Conservation (phyloP, 768 basidiomycete species). For the Hygrocybe punicea region DNA sequence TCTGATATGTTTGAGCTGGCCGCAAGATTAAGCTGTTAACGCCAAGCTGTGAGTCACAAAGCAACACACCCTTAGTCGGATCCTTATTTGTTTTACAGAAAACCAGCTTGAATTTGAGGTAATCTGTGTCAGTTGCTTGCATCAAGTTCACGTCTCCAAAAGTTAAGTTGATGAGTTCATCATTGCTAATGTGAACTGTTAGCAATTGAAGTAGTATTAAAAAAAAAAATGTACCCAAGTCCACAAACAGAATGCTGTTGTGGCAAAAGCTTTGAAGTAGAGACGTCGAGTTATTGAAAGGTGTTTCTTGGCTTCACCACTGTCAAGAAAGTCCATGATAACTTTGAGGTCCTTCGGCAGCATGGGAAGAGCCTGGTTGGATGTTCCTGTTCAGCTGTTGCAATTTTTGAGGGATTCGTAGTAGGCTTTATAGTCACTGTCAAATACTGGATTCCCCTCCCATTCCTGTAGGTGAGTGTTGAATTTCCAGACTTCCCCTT, state of each 20-base stretch:
- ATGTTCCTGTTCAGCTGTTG: slow-evolving; percentile 7
- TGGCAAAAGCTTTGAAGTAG: slow-evolving; percentile 18
- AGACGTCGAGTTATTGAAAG: neutral
- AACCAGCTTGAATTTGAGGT: slow-evolving; percentile 15
- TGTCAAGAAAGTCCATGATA: slow-evolving; percentile 5
- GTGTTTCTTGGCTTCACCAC: neutral
- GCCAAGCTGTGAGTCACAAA: neutral
- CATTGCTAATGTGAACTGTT: slow-evolving; percentile 6
- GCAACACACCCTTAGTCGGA: slow-evolving; percentile 14
- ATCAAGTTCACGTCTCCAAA: slow-evolving; percentile 9
- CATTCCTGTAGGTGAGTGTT: slow-evolving; percentile 12
- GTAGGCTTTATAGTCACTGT: slow-evolving; percentile 13
- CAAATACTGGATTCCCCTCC: slow-evolving; percentile 20
- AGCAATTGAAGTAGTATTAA: neutral
- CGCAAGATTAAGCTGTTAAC: neutral
- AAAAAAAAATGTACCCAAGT: slow-evolving; percentile 4
- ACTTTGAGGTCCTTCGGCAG: slow-evolving; percentile 8
- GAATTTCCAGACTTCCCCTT: slow-evolving; percentile 18
- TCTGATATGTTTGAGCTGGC: slow-evolving; percentile 11
- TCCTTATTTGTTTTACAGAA: slow-evolving; percentile 24
- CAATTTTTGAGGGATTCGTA: slow-evolving; percentile 8
- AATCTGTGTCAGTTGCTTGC: slow-evolving; percentile 6
- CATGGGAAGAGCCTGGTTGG: slow-evolving; percentile 9
- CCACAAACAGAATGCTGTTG: slow-evolving; percentile 19
- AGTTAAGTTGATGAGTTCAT: slow-evolving; percentile 17